phyloP scores from a whole-genome alignment of 176 grass and related monocot genomes.

The Carex littledalei region DNA sequence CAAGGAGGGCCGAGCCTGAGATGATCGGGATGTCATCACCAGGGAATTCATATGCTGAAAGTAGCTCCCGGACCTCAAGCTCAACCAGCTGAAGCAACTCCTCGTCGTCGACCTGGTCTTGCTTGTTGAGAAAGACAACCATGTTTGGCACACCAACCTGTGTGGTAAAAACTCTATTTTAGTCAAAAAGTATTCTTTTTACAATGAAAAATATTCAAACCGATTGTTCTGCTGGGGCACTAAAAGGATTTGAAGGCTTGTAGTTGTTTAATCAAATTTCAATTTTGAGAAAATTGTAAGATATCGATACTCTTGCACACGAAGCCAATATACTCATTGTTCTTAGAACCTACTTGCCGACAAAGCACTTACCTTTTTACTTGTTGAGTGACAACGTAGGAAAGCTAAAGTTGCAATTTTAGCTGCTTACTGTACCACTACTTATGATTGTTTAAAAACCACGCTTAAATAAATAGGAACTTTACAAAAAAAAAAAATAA shows the following conservation, averaged over 20 bases:
- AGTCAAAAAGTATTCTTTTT: background rate
- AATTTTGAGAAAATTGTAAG: background rate
- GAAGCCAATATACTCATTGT: background rate
- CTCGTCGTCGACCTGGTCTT: conserved; percentile 97
- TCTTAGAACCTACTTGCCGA: background rate
- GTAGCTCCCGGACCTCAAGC: conserved; percentile 87
- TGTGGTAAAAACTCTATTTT: background rate
- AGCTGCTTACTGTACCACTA: background rate
- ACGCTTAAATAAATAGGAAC: background rate
- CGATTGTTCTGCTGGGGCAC: background rate
- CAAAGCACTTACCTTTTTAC: background rate
- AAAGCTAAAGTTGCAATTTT: background rate
- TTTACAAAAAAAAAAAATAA: too few relatives aligned
- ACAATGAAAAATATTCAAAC: background rate
- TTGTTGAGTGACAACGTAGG: background rate
- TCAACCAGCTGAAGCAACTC: conserved; percentile 95
- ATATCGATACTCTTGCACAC: background rate
- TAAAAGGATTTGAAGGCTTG: background rate
- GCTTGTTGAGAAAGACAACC: conserved; percentile 98
- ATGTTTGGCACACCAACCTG: conserved; percentile 79
- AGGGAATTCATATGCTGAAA: conserved; percentile 66
- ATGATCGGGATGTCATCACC: conserved; percentile 70
- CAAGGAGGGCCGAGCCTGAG: conserved; percentile 68
- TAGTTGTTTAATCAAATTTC: background rate
- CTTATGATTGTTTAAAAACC: background rate